phyloP scores from a whole-genome alignment of 495 filamentous ascomycete genomes.

The Xylaria grammica region DNA sequence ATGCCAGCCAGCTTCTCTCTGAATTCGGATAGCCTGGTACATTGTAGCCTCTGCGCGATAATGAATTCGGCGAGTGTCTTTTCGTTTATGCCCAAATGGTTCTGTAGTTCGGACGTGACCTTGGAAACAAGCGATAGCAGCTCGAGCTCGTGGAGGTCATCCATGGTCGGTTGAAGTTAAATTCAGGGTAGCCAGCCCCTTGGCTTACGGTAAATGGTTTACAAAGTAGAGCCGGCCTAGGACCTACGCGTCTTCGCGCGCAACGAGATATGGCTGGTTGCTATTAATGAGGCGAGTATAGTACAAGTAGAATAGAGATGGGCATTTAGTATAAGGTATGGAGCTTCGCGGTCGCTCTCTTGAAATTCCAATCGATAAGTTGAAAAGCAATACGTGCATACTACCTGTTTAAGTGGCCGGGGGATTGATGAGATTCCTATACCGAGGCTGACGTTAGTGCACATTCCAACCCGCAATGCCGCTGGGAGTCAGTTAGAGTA shows the following conservation, averaged over 20 bases:
- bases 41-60: slow-evolving; percentile 86
- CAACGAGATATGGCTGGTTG: background rate
- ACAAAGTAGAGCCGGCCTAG: background rate
- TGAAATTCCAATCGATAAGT: slow-evolving; percentile 15
- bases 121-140: slow-evolving; percentile 92
- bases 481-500: no score
- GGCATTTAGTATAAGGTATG: no score
- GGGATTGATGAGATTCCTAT: no score
- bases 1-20: slow-evolving; percentile 68
- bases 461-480: no score
- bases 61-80: slow-evolving; percentile 96
- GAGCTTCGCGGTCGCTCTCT: slow-evolving; percentile 9
- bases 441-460: no score
- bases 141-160: slow-evolving; percentile 82
- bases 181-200: no score
- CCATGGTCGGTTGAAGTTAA: slow-evolving; percentile 61
- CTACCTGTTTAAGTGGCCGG: no score
- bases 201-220: background rate
- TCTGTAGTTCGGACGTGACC: slow-evolving; percentile 91
- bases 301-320: background rate
- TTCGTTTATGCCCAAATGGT: slow-evolving; percentile 90
- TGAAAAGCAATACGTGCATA: no score
- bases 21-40: slow-evolving; percentile 69
- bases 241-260: background rate
- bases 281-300: background rate